Base-by-base conservation (phyloP, 495 filamentous ascomycete species). In the Mytilinidion resinicola region DNA sequence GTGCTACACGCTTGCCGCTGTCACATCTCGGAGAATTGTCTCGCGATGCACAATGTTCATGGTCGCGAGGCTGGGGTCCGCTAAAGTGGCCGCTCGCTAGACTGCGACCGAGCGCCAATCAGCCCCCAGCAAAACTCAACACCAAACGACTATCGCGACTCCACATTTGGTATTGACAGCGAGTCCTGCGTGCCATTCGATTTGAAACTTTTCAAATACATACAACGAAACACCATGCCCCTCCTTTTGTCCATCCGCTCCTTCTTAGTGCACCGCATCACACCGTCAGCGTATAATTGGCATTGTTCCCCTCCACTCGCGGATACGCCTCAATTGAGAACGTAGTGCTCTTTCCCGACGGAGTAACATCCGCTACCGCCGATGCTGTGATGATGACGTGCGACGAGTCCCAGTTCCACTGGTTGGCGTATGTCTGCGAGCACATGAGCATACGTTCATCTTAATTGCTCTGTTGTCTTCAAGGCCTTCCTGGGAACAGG, bases 271-370 rank as follows among this genome's bases (percentile, higher is more conserved):
- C 25, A 6, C 37, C 50, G 9, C 12, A 42, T 37, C 48, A 61
- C 15, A 80, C 73, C 9, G 67, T 77, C 53, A 80, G 64, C 3
- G 75, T 79, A 57, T 77, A 81, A 36, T 78, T 74, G 20, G 73
- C 69, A 15, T 66, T 60, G 65, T 80, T 80, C 54, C 62, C 70
- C 39, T 42, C 57, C 4, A 70, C 74, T 11, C 79, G 64, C 0
- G 78, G 78, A 56, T 69, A 80, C 56, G 81, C 80, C 67, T 83
- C 80, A 49, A 82, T 76, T 1, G 70, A 79, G 51, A 83, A 81
- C 0, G 72, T 73, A 1, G 75, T 74, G 0, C 68, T 67, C 55
- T 76, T 63, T 4, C 74, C 74, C 0, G 75, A 74, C 12, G 73
- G 61, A 17, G 78, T 71, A 20, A 82, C 80, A 0, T 75, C 74